Base-by-base conservation (phyloP, 1,284 basidiomycete genomes). In the Ceratobasidium sp. region DNA sequence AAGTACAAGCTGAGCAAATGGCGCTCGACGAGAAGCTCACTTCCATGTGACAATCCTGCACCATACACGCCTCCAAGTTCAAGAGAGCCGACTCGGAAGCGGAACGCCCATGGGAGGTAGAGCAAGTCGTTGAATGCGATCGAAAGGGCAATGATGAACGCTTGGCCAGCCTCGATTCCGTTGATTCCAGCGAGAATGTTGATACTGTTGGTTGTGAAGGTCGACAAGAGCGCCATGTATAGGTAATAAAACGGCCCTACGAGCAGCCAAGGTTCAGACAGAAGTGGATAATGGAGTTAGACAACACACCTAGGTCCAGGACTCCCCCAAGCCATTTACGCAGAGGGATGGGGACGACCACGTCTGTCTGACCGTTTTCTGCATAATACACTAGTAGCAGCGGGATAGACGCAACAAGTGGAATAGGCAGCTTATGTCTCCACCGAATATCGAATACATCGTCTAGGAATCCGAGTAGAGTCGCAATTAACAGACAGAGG, bases 171-270 rank as follows among this genome's bases (percentile, higher is more conserved):
- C 82, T 99, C 97, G 0, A 97, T 90, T 12, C 96, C 97, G 77
- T 99, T 99, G 75, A 98, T 93, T 4, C 97, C 97, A 2, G 96
- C 97, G 7, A 99, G 87, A 74, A 99, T 99, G 79, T 99, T 99
- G 85, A 99, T 98, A 78, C 92, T 92, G 80, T 99, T 99, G 13
- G 96, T 98, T 70, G 94, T 90, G 78, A 99, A 99, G 0, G 94
- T 99, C 15, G 96, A 98, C 8, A 99, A 83, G 38, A 98, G 81
- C 5, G 93, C 88, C 90, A 99, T 98, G 82, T 98, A 99, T 54
- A 96, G 73, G 78, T 99, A 99, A 80, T 99, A 99, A 15, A 98
- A 79, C 0, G 93, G 93, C 1, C 95, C 96, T 94, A 72, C 50
- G 47, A 22, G 32, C 17, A 35, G 25, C 17, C 29, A 8, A 15